Base-by-base conservation (phyloP, 1,139 yeast genomes). In the Torulaspora globosa region DNA sequence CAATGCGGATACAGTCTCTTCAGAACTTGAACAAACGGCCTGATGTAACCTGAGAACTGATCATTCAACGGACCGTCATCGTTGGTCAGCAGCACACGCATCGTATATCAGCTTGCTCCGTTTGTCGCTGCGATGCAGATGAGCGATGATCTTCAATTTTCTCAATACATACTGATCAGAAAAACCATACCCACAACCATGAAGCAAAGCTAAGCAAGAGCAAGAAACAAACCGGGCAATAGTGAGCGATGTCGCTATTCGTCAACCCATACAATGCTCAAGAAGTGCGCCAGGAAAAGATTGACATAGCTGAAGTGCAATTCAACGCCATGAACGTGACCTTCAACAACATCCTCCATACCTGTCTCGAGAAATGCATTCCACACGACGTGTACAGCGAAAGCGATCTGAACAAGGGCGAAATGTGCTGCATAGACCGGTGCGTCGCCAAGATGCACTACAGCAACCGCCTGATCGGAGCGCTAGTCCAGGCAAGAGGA, bases 21-120 rank as follows among this genome's bases (percentile, higher is more conserved):
- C 46, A 92, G 74, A 44, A 87, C 87, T 53, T 84, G 84, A 10
- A 87, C 90, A 42, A 92, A 74, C 56, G 79, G 84, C 60, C 86
- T 84, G 53, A 92, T 75, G 66, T 90, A 92, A 1, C 97, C 97
- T 41, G 96, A 87, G n/a, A 81, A 73, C 41, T 73, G 68, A 54
- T 80, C 85, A 57, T 84, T 80, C 56, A 94, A 82, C 1, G 97
- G 97, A 23, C 98, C 98, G 62, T 92, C 98, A 66, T 92, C 98
- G 67, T 92, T 92, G 19, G 96, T 89, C 44, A 90, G 56, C 27
- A 65, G 52, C 8, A 66, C 59, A 18, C 50, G 53, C 62, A 60
- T 57, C 12, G 16, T 41, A 18, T 21, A 21, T 5, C 8, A 21
- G 2, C 9, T 3, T 3, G 2, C 23, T 21, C 23, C 23, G 7